These are phyloP conservation scores for Nymphaea colorata DNA, from an alignment of 164 flowering plant genomes.

Conservation along the genomic window DNA sequence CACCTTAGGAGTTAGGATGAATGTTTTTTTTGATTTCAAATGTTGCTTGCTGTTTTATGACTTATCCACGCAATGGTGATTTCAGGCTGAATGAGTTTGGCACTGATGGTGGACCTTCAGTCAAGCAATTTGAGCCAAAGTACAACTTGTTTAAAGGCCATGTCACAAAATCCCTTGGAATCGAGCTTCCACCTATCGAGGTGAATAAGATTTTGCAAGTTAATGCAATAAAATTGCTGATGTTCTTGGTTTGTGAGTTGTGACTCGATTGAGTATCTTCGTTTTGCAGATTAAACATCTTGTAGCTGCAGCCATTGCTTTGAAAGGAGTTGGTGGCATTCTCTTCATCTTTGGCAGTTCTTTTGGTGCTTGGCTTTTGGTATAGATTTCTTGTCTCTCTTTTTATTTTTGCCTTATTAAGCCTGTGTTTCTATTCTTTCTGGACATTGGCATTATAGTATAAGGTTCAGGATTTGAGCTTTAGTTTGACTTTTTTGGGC, in stretches of 20 bases:
- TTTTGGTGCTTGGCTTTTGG: constrained; percentile 75
- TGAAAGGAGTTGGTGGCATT: constrained; percentile 62
- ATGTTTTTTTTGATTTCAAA: not conserved
- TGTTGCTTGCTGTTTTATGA: too few species aligned
- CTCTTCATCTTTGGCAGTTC: constrained; percentile 61
- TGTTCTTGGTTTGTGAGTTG: not conserved
- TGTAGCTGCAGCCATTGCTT: constrained; percentile 31
- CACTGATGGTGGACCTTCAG: constrained; percentile 46
- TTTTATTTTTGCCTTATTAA: constrained; percentile 4
- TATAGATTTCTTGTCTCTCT: constrained; percentile 4
- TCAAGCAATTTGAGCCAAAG: constrained; percentile 30
- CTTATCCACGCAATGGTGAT: not conserved
- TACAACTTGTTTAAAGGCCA: constrained; percentile 19
- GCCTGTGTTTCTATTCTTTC: constrained; percentile 28
- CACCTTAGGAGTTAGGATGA: not conserved
- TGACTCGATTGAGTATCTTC: not conserved
- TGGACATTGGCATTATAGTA: constrained; percentile 37
- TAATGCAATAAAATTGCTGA: not conserved
- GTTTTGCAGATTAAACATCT: constrained; percentile 36
- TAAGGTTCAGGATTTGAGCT: constrained; percentile 58
- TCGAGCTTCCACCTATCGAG: constrained; percentile 6
- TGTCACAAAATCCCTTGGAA: not conserved
- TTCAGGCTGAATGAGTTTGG: constrained; percentile 46
- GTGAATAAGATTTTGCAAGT: not conserved
- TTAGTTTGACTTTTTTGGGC: constrained; percentile 5